These are phyloP conservation scores for Penicillium sp. DNA, from an alignment of 2,329 filamentous ascomycete genomes.

Conservation along the genomic window DNA sequence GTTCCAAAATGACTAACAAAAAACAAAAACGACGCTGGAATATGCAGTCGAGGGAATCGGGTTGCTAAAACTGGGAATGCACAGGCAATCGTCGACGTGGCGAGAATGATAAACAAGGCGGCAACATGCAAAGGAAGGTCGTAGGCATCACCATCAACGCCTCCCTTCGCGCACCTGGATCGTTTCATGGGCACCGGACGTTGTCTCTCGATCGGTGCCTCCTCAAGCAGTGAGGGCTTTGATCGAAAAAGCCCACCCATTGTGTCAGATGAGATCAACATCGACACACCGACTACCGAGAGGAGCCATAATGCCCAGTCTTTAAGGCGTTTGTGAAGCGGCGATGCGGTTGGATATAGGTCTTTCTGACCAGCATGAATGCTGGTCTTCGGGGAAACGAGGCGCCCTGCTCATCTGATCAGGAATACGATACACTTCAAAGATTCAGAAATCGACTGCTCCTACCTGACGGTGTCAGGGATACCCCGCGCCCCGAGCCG, in stretches of 20 bases:
- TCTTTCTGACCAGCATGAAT: conserved; percentile 2
- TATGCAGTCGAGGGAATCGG: conserved; percentile 50
- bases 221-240: not conserved
- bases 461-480: conserved; percentile 30
- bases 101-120: conserved; percentile 58
- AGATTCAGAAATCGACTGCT: not conserved
- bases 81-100: conserved; percentile 2
- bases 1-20: conserved; percentile 69
- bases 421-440: not conserved
- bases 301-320: conserved; percentile 24
- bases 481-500: conserved; percentile 14
- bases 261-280: conserved; percentile 20
- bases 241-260: conserved; percentile 9
- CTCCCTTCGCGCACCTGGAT: conserved; percentile 25
- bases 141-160: conserved; percentile 41
- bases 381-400: conserved; percentile 11
- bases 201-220: conserved; percentile 1
- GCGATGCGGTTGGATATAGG: conserved; percentile 1
- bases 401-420: conserved; percentile 17
- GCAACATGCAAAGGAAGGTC: conserved; percentile 60
- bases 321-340: conserved; percentile 12
- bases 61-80: conserved; percentile 49
- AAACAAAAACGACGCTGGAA: conserved; percentile 44
- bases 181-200: conserved; percentile 10
- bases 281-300: conserved; percentile 22